Base-by-base conservation (phyloP, 1,284 basidiomycete genomes). In the Pascua sp. region DNA sequence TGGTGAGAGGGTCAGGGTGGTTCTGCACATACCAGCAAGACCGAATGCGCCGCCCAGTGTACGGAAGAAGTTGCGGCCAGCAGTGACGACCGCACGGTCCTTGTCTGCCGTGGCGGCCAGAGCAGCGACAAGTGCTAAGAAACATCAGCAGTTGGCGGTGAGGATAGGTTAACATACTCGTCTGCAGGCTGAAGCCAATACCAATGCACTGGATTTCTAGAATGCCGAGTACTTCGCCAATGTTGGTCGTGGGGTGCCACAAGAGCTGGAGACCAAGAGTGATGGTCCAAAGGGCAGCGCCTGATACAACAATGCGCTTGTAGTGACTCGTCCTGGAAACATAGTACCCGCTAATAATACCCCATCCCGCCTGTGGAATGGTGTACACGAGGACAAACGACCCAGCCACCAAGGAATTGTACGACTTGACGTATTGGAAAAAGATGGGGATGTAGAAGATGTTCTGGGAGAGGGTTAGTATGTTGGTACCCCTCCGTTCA, bases 371-470 rank as follows among this genome's bases (percentile, higher is more conserved):
- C 46, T 68, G 67, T 4, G 61, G 61, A n/a, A 72, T 54, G 15
- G 67, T 63, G 55, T 67, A 68, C 2, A 59, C 62, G 16, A 72
- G 63, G 11, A 68, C 60, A 11, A 68, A 49, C 2, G 65, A 64
- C 12, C 67, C 70, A 3, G 68, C 60, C 12, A 53, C 45, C 40
- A 72, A 62, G 11, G 67, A 54, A 12, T 61, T 55, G 46, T 64
- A 63, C 10, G 67, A 68, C 24, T 58, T 67, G 42, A 70, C 69
- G 55, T 70, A 67, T 49, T 72, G 69, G 48, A 69, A 56, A 55
- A 67, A 72, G 18, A 68, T 63, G 8, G 70, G 70, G 15, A 67
- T 54, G 51, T 67, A 68, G 63, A 65, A 72, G 48, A 70, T 63
- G 53, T 68, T 69, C 65, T 65, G 42, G 7, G 24, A 32, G 7